These are phyloP conservation scores for Penicillium argentinense DNA, from an alignment of 495 filamentous ascomycete species.

Conservation along the genomic window DNA sequence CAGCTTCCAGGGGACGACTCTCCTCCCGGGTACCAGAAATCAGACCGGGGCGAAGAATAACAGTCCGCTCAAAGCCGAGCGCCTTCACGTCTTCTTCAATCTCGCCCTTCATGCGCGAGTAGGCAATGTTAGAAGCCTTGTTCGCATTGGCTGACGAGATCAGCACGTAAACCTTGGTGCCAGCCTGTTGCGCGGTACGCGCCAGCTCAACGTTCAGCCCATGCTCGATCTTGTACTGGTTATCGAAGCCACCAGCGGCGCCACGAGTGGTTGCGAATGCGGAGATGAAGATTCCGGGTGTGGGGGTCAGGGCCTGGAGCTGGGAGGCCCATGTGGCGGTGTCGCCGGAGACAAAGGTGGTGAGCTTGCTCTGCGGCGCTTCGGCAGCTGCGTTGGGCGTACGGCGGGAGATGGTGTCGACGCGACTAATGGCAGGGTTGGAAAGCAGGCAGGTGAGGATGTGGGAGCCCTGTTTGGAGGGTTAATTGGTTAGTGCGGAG, in stretches of 20 bases:
- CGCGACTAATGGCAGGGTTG: conserved; percentile 34
- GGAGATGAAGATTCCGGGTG: conserved; percentile 62
- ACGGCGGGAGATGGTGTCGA: conserved; percentile 50
- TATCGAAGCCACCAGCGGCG: conserved; percentile 65
- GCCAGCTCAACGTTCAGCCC: conserved; percentile 72
- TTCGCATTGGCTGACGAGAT: conserved; percentile 57
- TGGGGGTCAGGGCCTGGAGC: conserved; percentile 53
- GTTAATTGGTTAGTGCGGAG: background rate
- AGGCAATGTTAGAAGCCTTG: conserved; percentile 50
- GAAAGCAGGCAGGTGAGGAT: conserved; percentile 49
- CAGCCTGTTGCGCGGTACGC: conserved; percentile 60
- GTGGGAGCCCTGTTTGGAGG: conserved; percentile 39
- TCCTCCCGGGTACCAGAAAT: conserved; percentile 70
- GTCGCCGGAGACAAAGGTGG: conserved; percentile 43
- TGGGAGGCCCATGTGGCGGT: conserved; percentile 56
- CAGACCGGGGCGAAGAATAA: conserved; percentile 73
- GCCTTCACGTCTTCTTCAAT: conserved; percentile 73
- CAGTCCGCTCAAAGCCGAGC: conserved; percentile 69
- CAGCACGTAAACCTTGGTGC: conserved; percentile 66
- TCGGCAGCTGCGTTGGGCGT: conserved; percentile 31
- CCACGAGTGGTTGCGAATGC: conserved; percentile 66
- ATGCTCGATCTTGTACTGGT: conserved; percentile 76
- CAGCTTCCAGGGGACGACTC: conserved; percentile 49
- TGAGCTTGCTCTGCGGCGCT: conserved; percentile 40
- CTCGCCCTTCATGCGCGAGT: conserved; percentile 75